Percentiles rank a stretch among this genome's conserved stretches.
These are phyloP conservation scores for Rhytidhysteron rufulum DNA, from an alignment of 2,329 filamentous ascomycete genomes.

Conservation along the genomic window DNA sequence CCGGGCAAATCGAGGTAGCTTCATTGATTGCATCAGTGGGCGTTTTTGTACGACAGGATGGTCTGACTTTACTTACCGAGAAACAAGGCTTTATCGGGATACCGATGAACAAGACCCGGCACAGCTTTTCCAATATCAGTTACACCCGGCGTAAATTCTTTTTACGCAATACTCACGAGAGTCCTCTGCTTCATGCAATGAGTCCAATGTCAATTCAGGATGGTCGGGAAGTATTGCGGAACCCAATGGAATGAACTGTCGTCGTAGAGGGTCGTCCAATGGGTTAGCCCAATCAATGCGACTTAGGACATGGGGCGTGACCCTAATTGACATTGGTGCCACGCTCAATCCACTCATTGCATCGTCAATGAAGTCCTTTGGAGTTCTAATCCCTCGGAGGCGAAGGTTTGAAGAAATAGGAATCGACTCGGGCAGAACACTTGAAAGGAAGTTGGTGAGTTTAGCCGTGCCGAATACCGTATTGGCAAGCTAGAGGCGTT, in stretches of 20 bases:
- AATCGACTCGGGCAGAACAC: constrained; percentile 50
- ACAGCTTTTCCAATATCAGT: constrained; percentile 35
- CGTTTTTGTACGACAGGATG: too few species aligned
- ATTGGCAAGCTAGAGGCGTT: constrained; percentile 41
- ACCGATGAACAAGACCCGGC: constrained; percentile 58
- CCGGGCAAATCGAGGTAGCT: constrained; percentile 60
- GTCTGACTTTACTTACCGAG: constrained; percentile 52
- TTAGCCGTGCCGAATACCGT: constrained; percentile 47
- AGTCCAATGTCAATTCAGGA: constrained; percentile 53
- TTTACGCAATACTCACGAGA: constrained; percentile 43
- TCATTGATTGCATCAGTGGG: too few species aligned
- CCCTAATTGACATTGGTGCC: constrained; percentile 58
- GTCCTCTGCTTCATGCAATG: constrained; percentile 55
- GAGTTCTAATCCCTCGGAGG: constrained; percentile 41
- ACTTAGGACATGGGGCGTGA: constrained; percentile 59
- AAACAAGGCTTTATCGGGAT: constrained; percentile 60
- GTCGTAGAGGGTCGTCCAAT: constrained; percentile 56
- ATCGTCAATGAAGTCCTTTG: constrained; percentile 53
- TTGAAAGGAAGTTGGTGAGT: constrained; percentile 48
- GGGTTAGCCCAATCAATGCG: constrained; percentile 58
- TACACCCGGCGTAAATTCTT: too few species aligned
- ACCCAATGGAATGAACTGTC: constrained; percentile 57
- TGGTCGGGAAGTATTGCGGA: constrained; percentile 55
- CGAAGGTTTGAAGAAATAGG: constrained; percentile 31
- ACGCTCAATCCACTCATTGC: constrained; percentile 49